Conservation (phyloP, 495 filamentous ascomycete genomes). For the Xylaria scruposa region DNA sequence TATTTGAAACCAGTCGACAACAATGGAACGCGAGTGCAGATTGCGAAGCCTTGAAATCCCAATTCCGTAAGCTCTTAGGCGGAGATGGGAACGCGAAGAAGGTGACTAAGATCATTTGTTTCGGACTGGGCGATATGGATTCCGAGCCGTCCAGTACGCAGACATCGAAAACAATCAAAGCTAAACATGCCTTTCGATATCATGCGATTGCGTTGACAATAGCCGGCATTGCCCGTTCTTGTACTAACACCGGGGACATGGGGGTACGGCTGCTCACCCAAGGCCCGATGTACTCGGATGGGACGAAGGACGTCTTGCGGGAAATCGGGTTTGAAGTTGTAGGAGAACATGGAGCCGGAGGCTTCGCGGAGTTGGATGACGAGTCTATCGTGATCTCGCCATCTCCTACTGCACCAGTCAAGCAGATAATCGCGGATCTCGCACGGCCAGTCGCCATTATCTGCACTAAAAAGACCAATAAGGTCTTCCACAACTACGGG, state of each 20-base stretch:
- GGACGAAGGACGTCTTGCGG: slow-evolving; percentile 43
- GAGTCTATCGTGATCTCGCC: slow-evolving; percentile 46
- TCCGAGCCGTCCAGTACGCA: slow-evolving; percentile 41
- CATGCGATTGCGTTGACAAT: slow-evolving; percentile 30
- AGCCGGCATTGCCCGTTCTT: slow-evolving; percentile 22
- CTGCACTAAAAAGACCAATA: slow-evolving; percentile 35
- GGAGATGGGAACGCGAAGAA: slow-evolving; percentile 26
- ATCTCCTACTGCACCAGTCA: slow-evolving; percentile 45
- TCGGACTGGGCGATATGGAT: slow-evolving; percentile 48
- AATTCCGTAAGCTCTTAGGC: slow-evolving; percentile 40
- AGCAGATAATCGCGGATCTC: slow-evolving; percentile 47
- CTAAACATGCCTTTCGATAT: not conserved
- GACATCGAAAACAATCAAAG: slow-evolving; percentile 35
- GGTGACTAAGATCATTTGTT: slow-evolving; percentile 49
- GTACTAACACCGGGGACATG: slow-evolving; percentile 28
- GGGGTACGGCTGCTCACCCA: slow-evolving; percentile 42
- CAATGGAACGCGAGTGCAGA: not conserved
- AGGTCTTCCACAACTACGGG: not conserved
- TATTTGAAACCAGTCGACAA: slow-evolving; percentile 8
- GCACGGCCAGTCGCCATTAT: slow-evolving; percentile 38
- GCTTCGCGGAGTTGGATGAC: slow-evolving; percentile 50
- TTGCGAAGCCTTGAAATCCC: slow-evolving; percentile 23
- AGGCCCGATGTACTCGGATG: slow-evolving; percentile 46
- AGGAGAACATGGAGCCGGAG: slow-evolving; percentile 48
- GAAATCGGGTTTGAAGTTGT: slow-evolving; percentile 49